Evolutionary conservation across 345 rosid genomes (phyloP).

Genomic region (Nephelium lappaceum): DNA sequence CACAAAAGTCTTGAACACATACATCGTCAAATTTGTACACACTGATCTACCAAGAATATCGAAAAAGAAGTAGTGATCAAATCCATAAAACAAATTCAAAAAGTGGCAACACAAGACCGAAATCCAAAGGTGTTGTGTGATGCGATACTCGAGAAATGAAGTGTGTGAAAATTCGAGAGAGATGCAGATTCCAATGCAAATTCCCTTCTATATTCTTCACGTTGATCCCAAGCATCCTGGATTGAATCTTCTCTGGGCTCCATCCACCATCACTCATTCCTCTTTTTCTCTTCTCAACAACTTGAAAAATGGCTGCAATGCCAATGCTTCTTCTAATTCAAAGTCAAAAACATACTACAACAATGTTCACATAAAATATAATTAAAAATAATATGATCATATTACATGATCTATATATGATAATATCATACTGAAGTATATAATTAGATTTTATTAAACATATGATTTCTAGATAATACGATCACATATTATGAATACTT

Average conservation of each 20-base stretch:
- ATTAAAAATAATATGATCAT: too few relatives aligned
- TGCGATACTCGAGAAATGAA: constrained; percentile 24
- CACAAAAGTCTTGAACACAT: too few relatives aligned
- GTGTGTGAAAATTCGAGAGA: constrained; percentile 28
- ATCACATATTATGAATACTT: too few relatives aligned
- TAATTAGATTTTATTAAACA: too few relatives aligned
- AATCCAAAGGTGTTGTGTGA: constrained; percentile 2
- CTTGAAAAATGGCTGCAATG: not conserved
- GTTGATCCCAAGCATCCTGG: constrained; percentile 26
- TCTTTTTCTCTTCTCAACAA: not conserved
- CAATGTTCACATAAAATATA: too few relatives aligned
- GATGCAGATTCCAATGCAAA: constrained; percentile 33
- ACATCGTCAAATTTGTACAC: too few relatives aligned
- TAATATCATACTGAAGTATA: too few relatives aligned
- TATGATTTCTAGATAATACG: too few relatives aligned
- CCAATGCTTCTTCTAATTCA: too few relatives aligned
- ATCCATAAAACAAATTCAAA: not conserved
- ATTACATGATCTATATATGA: too few relatives aligned
- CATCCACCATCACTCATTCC: not conserved
- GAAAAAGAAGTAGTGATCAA: not conserved
- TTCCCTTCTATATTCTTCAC: constrained; percentile 7
- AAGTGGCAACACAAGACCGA: not conserved
- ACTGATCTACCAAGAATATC: not conserved
- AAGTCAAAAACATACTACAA: too few relatives aligned
- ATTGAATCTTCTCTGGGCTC: constrained; percentile 32